Percentiles rank a stretch among this genome's conserved stretches.
phyloP scores from a whole-genome alignment of 257 asterid genomes.

The Dorcoceras hygrometricum region DNA sequence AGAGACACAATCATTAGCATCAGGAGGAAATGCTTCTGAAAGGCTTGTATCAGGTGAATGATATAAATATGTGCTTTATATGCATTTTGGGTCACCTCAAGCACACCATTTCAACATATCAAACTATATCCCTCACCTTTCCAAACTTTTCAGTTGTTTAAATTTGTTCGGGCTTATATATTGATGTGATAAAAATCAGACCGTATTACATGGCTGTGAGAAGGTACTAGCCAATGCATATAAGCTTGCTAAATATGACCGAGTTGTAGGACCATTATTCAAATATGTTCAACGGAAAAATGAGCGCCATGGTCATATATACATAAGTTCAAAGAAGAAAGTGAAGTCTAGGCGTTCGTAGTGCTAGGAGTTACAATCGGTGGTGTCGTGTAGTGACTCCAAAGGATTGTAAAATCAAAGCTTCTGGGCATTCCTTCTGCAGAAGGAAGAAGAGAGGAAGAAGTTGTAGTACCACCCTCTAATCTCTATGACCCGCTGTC shows the following conservation, averaged over 20 bases:
- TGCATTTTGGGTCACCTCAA: conserved; percentile 9
- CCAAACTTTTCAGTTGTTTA: conserved; percentile 12
- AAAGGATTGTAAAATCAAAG: too few relatives aligned
- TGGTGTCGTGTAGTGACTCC: too few relatives aligned
- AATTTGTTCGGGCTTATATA: neutral
- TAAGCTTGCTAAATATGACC: neutral
- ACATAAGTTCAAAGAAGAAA: too few relatives aligned
- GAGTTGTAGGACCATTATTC: too few relatives aligned
- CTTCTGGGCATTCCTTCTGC: neutral
- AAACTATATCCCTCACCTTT: conserved; percentile 9
- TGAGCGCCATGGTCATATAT: neutral
- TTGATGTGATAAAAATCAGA: neutral
- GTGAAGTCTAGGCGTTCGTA: too few relatives aligned
- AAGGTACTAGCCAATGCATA: neutral
- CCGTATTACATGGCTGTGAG: neutral
- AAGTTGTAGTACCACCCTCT: neutral
- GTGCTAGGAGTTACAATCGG: too few relatives aligned
- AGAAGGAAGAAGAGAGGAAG: neutral
- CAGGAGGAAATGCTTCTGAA: conserved; percentile 17
- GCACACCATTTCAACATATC: conserved; percentile 17
- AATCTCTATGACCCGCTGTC: neutral
- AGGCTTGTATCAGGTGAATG: conserved; percentile 8
- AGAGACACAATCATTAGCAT: conserved; percentile 3
- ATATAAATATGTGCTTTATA: conserved; percentile 16
- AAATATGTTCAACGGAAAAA: neutral